Evolutionary conservation across 2,329 filamentous ascomycete genomes (phyloP), one percentile per base, ranked within the genome.

Genomic region (Ophiocordyceps camponoti-floridani): DNA sequence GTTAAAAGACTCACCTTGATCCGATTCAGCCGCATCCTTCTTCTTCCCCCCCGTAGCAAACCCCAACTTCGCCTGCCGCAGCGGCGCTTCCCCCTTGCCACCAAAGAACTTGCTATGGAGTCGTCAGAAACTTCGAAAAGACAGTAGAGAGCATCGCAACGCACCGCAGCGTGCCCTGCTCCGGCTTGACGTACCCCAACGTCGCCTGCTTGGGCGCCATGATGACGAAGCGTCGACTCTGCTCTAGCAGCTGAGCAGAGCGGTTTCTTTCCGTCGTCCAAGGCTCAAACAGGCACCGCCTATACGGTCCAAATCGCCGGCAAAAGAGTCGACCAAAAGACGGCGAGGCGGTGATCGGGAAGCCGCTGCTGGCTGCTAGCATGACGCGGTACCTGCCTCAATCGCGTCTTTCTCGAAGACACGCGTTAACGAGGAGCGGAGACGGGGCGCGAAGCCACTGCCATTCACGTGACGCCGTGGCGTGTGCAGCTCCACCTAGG

Each of bases 111-210:
- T 91, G 49, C 89, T 96, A 19, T 28, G 7, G 37, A 45, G 37
- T 6, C 16, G 35, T 38, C 35, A 38, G 35, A 38, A 38, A 18
- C 6, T 23, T 23, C 13, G 18, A 18, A 10, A 38, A 37, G 1
- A 5, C 30, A 35, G n/a, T 14, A 14, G 12, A 14, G 11, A 12
- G 10, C n/a, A 12, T 37, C n/a, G n/a, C 2, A 38, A 63, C 76
- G 51, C 60, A 87, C 83, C 79, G 75, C 61, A 89, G 66, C 53
- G 79, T 85, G 58, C 72, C 76, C 68, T 89, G 84, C 51, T 72
- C 70, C 55, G 78, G 66, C 63, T 76, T 80, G 50, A 89, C 86
- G 66, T 91, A 94, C 87, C 84, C 84, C 61, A 94, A 66, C 48
- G 84, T 94, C 55, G 83, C 78, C 66, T 94, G 86, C 60, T 84